Conservation (phyloP, 108 stramenopile genomes). For the Aurantiochytrium sp. region DNA sequence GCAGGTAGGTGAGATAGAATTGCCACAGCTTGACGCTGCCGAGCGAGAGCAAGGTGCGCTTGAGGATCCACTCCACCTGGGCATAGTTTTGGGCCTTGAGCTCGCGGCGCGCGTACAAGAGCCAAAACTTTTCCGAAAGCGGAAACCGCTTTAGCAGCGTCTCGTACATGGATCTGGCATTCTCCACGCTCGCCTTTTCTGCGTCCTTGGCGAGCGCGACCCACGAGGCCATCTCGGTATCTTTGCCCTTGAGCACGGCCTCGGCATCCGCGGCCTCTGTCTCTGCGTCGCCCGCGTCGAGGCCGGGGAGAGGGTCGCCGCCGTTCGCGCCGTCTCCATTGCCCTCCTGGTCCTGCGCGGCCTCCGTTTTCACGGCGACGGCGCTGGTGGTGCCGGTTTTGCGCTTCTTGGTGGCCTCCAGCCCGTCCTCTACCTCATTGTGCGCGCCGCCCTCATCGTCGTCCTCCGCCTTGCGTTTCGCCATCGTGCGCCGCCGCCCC, state of each 20-base stretch:
- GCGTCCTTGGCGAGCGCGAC: not conserved
- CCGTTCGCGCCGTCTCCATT: not conserved
- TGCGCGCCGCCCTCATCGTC: not conserved
- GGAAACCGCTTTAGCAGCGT: constrained; percentile 6
- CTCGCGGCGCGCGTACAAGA: not conserved
- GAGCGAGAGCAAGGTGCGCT: not conserved
- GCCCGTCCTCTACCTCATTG: not conserved
- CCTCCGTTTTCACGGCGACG: not conserved
- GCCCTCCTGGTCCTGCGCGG: not conserved
- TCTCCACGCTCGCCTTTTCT: not conserved
- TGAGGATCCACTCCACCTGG: constrained; percentile 14
- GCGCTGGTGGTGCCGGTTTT: not conserved
- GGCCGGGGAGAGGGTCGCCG: not conserved
- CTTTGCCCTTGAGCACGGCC: not conserved
- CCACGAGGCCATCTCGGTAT: not conserved
- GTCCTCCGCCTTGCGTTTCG: not conserved
- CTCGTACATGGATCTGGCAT: not conserved
- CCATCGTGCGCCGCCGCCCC: not conserved
- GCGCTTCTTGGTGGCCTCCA: not conserved
- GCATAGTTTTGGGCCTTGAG: not conserved
- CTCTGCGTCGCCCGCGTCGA: not conserved
- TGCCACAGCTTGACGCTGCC: not conserved
- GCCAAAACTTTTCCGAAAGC: not conserved
- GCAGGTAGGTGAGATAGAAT: not conserved
- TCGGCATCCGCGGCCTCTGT: not conserved